A percentile compares a stretch with the other conserved stretches of the same genome.
Conservation (phyloP, 2,329 filamentous ascomycete species). For the Malbranchea zuffiana region DNA sequence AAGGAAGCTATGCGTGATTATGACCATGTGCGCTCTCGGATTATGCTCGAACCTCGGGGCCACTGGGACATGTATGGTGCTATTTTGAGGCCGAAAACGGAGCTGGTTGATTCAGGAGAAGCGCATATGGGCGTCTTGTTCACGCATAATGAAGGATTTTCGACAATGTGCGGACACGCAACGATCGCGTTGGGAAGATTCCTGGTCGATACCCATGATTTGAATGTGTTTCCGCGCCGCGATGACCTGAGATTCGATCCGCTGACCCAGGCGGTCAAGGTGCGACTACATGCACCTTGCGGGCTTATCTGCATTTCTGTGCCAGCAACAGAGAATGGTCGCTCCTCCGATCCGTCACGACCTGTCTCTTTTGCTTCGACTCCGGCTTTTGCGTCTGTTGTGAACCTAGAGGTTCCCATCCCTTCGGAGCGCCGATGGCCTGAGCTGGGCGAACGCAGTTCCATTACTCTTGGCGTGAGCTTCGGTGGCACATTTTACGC, state of each 20-base stretch:
- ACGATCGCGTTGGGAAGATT: conserved; percentile 41
- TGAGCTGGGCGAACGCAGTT: conserved; percentile 22
- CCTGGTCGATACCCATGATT: conserved; percentile 33
- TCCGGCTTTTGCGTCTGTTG: conserved; percentile 32
- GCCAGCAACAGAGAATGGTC: conserved; percentile 22
- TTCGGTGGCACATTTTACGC: conserved; percentile 40
- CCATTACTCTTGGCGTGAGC: conserved; percentile 27
- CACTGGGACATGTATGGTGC: conserved; percentile 45
- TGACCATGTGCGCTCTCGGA: conserved; percentile 32
- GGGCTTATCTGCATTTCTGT: conserved; percentile 35
- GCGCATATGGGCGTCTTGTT: conserved; percentile 42
- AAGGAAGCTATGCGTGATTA: conserved; percentile 28
- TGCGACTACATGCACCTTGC: conserved; percentile 38
- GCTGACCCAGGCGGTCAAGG: conserved; percentile 16
- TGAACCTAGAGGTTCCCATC: conserved; percentile 24
- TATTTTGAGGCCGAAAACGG: conserved; percentile 34
- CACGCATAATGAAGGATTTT: conserved; percentile 39
- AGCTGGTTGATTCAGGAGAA: conserved; percentile 29
- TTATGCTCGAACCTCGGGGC: conserved; percentile 41
- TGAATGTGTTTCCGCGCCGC: conserved; percentile 30
- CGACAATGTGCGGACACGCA: conserved; percentile 44
- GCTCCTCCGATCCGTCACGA: conserved; percentile 27
- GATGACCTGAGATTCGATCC: conserved; percentile 23
- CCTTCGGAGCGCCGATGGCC: conserved; percentile 28
- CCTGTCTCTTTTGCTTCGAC: conserved; percentile 35